phyloP scores from a whole-genome alignment of 805 yeast genomes.

The Dipodascopsis uninucleata region DNA sequence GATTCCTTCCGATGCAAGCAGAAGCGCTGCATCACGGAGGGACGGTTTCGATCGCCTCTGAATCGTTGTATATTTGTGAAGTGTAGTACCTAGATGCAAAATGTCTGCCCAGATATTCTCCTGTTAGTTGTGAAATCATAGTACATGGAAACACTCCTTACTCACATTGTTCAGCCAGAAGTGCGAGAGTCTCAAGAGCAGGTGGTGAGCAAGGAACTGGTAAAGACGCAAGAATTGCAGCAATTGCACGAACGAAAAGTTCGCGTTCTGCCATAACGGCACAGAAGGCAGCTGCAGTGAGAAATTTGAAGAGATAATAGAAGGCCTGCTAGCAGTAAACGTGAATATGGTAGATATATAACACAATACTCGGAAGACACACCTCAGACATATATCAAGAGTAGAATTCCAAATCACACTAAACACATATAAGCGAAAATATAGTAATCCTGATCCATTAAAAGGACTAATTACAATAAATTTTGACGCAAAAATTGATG shows the following conservation, averaged over 20 bases:
- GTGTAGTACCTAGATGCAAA: conserved; percentile 26
- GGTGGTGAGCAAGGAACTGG: conserved; percentile 12
- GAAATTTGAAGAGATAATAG: not conserved
- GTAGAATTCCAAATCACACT: too few species aligned
- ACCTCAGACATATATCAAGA: too few species aligned
- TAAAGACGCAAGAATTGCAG: conserved; percentile 13
- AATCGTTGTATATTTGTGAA: conserved; percentile 32
- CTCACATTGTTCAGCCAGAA: conserved; percentile 23
- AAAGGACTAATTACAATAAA: too few species aligned
- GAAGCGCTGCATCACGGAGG: conserved; percentile 35
- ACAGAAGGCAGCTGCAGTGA: not conserved
- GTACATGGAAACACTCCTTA: too few species aligned
- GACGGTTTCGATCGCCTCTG: conserved; percentile 39
- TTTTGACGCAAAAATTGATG: too few species aligned
- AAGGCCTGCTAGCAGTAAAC: too few species aligned
- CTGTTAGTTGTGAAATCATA: not conserved
- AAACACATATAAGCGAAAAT: too few species aligned
- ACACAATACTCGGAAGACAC: too few species aligned
- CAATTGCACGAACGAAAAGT: conserved; percentile 14
- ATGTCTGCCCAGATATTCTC: conserved; percentile 10
- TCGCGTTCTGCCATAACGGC: not conserved
- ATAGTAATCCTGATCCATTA: too few species aligned
- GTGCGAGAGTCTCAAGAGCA: conserved; percentile 18
- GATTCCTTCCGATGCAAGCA: conserved; percentile 34
- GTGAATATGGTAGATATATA: too few species aligned